phyloP scores from a whole-genome alignment of 768 basidiomycete species.

The Tylopilus intermedius region DNA sequence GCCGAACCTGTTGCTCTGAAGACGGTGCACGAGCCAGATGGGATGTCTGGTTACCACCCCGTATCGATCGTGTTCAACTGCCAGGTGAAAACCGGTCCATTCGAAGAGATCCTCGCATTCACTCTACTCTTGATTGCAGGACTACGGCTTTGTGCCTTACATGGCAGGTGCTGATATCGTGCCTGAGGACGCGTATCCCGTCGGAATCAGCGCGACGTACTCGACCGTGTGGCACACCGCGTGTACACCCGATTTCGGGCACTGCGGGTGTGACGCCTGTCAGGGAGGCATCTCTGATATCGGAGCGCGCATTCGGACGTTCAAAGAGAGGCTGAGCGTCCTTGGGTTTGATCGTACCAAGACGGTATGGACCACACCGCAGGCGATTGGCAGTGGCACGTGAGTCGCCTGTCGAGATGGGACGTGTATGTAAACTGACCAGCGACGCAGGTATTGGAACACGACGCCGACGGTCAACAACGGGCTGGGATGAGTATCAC shows the following conservation, averaged over 20 bases:
- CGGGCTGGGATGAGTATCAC: constrained; percentile 24
- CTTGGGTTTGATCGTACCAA: constrained; percentile 61
- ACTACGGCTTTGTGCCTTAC: constrained; percentile 59
- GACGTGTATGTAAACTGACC: constrained; percentile 16
- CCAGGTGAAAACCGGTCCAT: constrained; percentile 14
- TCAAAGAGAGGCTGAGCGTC: constrained; percentile 49
- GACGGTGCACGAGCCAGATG: constrained; percentile 71
- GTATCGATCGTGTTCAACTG: constrained; percentile 53
- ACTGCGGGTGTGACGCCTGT: constrained; percentile 72
- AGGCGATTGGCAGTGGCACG: constrained; percentile 61
- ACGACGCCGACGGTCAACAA: constrained; percentile 22
- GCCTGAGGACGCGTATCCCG: constrained; percentile 41
- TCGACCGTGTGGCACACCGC: constrained; percentile 55
- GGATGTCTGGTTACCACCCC: constrained; percentile 58
- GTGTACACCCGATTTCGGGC: constrained; percentile 58
- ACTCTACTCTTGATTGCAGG: constrained; percentile 24
- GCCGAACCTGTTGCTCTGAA: constrained; percentile 65
- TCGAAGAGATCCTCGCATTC: neutral
- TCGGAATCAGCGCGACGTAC: constrained; percentile 57
- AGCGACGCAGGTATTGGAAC: constrained; percentile 23
- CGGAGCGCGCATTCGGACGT: constrained; percentile 60
- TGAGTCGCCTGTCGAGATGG: constrained; percentile 8
- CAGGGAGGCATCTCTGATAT: constrained; percentile 61
- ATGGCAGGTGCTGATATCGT: constrained; percentile 64
- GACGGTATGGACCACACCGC: constrained; percentile 73